Evolutionary conservation across 495 filamentous ascomycete species (phyloP).

Genomic region (Penicillium angulare): DNA sequence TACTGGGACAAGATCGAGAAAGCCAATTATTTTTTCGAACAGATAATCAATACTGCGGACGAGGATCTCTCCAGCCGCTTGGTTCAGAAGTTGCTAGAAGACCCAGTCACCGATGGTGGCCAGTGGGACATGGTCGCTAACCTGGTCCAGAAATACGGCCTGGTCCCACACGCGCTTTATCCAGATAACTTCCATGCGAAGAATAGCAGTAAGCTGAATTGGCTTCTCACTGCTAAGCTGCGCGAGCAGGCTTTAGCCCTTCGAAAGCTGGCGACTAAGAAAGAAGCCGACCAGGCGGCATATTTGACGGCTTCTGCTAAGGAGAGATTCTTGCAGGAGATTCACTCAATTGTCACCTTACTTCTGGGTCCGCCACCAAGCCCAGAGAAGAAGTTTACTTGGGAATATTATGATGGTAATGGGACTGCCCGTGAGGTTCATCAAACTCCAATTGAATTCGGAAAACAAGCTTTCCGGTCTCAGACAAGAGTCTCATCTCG

Average conservation of each 20-base stretch:
- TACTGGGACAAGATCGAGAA: slow-evolving; percentile 96
- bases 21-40: slow-evolving; percentile 82
- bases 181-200: slow-evolving; percentile 76
- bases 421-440: slow-evolving; percentile 56
- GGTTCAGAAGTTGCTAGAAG: slow-evolving; percentile 61
- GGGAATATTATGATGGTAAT: slow-evolving; percentile 72
- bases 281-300: slow-evolving; percentile 1
- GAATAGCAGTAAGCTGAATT: slow-evolving; percentile 66
- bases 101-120: slow-evolving; percentile 76
- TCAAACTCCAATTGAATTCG: slow-evolving; percentile 65
- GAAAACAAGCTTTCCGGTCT: slow-evolving; percentile 27
- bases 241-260: slow-evolving; percentile 74
- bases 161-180: slow-evolving; percentile 75
- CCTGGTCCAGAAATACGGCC: slow-evolving; percentile 78
- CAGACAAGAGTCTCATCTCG: slow-evolving; percentile 1
- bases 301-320: slow-evolving; percentile 51
- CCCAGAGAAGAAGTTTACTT: slow-evolving; percentile 64
- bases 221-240: slow-evolving; percentile 79
- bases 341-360: slow-evolving; percentile 74
- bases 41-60: slow-evolving; percentile 69
- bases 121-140: slow-evolving; percentile 95
- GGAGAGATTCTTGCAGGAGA: slow-evolving; percentile 69
- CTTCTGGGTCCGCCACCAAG: slow-evolving; percentile 75
- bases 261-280: slow-evolving; percentile 43
- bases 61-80: slow-evolving; percentile 66